Conservation (phyloP, 2,329 filamentous ascomycete species). For the Gremmenia infestans region DNA sequence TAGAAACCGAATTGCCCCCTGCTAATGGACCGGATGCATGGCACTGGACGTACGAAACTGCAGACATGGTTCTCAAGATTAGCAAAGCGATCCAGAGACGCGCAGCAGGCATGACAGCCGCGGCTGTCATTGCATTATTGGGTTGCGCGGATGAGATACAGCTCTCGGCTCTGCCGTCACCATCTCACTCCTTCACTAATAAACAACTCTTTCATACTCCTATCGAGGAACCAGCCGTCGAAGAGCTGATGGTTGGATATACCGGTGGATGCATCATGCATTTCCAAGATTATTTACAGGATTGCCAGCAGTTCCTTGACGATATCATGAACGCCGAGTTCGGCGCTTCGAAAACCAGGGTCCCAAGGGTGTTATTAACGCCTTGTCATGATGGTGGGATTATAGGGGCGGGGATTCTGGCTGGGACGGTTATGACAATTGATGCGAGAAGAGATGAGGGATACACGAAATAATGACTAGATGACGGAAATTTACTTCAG, state of each 20-base stretch:
- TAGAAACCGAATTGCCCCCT: conserved; percentile 49
- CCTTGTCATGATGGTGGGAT: conserved; percentile 60
- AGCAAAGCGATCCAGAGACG: conserved; percentile 66
- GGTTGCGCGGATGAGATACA: conserved; percentile 63
- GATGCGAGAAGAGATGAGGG: background rate
- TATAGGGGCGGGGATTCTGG: conserved; percentile 56
- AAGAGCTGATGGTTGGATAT: conserved; percentile 71
- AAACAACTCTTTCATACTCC: background rate
- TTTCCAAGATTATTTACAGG: conserved; percentile 67
- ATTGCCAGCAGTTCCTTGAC: conserved; percentile 67
- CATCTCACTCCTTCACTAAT: conserved; percentile 13
- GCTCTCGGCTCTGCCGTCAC: conserved; percentile 20
- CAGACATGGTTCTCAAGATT: conserved; percentile 58
- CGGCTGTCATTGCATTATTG: conserved; percentile 65
- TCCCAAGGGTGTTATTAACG: conserved; percentile 43
- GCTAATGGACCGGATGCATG: conserved; percentile 44
- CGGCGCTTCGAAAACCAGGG: conserved; percentile 14
- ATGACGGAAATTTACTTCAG: background rate
- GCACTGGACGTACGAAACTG: conserved; percentile 57
- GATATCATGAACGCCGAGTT: conserved; percentile 41
- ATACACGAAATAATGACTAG: background rate
- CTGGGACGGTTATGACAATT: conserved; percentile 31
- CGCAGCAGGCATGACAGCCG: conserved; percentile 69
- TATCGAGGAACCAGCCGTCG: conserved; percentile 29
- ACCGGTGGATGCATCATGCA: conserved; percentile 77